Conservation (phyloP, 75 land plant species). For the Sequoia sempervirens region DNA sequence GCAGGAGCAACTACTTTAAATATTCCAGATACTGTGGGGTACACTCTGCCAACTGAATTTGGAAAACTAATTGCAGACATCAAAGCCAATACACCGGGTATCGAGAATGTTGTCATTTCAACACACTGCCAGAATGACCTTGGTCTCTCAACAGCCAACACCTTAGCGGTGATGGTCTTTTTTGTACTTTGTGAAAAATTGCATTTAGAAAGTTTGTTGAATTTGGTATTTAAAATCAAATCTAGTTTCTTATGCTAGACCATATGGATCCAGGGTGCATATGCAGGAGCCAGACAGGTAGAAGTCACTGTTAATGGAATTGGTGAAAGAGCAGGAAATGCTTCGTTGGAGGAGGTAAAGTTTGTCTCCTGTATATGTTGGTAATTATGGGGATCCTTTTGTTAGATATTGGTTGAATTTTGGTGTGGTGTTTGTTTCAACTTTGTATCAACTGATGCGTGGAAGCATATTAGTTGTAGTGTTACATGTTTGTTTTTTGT, state of each 20-base stretch:
- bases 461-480: neutral
- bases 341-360: conserved; percentile 89
- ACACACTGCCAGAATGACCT: conserved; percentile 98
- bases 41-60: conserved; percentile 71
- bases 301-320: conserved; percentile 99
- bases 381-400: neutral
- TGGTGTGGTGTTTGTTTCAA: neutral
- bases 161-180: conserved; percentile 57
- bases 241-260: conserved; percentile 9
- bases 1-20: conserved; percentile 99
- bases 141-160: conserved; percentile 93
- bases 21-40: conserved; percentile 97
- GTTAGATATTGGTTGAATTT: neutral
- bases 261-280: conserved; percentile 63
- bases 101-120: conserved; percentile 88
- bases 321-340: conserved; percentile 99
- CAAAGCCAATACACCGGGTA: conserved; percentile 81
- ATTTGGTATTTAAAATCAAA: neutral
- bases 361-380: neutral
- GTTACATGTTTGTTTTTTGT: neutral
- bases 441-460: neutral
- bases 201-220: neutral
- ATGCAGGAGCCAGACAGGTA: neutral
- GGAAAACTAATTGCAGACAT: conserved; percentile 80
- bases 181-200: neutral